Conservation (phyloP, 345 rosid genomes). For the Gossypium raimondii region DNA sequence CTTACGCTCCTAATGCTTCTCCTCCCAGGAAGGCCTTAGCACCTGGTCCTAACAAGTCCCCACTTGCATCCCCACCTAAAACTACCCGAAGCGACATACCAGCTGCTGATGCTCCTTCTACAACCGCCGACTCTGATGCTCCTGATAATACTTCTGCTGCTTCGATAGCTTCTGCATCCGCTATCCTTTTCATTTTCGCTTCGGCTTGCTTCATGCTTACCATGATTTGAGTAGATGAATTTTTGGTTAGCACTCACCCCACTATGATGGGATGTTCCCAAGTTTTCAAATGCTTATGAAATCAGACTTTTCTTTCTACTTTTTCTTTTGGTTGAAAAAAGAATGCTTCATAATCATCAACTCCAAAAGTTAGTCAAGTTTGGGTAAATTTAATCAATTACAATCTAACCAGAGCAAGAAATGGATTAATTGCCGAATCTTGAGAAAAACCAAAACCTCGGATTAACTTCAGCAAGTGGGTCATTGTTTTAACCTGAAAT, state of each 20-base stretch:
- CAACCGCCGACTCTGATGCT: neutral
- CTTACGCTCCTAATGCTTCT: neutral
- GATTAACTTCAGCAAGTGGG: neutral
- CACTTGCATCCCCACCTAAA: neutral
- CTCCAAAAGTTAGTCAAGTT: neutral
- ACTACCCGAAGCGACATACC: neutral
- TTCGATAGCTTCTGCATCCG: neutral
- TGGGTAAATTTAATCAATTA: neutral
- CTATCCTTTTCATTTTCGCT: neutral
- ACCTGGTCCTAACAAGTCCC: neutral
- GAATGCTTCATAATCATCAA: neutral
- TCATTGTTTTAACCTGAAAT: neutral
- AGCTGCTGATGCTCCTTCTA: neutral
- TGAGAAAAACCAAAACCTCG: neutral
- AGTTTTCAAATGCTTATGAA: neutral
- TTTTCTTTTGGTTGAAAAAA: neutral
- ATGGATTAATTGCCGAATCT: neutral
- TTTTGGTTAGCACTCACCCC: neutral
- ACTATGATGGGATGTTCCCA: neutral
- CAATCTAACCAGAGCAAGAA: neutral
- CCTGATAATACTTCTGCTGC: neutral
- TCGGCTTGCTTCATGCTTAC: neutral
- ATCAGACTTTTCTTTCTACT: neutral
- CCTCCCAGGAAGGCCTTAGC: constrained; percentile 5
- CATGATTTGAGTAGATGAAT: neutral